phyloP scores from a whole-genome alignment of 306 rosid species.

The Vigna nakashimae region DNA sequence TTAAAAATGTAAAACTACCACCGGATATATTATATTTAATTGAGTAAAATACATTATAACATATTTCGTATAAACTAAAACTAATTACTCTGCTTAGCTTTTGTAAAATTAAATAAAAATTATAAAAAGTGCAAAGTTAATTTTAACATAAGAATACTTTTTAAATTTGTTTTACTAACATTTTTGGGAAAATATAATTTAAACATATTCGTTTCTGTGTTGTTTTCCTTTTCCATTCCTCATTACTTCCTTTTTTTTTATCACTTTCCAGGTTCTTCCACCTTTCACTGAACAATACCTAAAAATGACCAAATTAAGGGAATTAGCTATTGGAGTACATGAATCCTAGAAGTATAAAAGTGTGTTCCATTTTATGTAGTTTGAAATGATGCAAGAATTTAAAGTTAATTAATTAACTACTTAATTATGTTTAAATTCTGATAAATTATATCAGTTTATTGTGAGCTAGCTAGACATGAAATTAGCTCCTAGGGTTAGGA shows the following conservation, averaged over 20 bases:
- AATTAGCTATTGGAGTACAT: slow-evolving; percentile 5
- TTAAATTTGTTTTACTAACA: no score
- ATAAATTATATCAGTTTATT: not conserved
- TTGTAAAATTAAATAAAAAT: no score
- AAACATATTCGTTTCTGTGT: not conserved
- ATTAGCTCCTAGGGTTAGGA: not conserved
- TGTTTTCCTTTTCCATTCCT: slow-evolving; percentile 5
- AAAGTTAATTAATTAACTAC: not conserved
- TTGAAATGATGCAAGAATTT: not conserved
- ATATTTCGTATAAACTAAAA: no score
- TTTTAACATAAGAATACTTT: no score
- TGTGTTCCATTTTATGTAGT: not conserved
- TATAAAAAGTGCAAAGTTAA: no score
- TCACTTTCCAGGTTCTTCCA: slow-evolving; percentile 37
- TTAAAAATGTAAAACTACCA: no score
- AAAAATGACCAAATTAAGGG: not conserved
- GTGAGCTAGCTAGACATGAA: not conserved
- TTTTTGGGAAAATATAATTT: no score
- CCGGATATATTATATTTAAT: no score
- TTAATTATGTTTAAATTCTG: not conserved
- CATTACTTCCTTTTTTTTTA: not conserved
- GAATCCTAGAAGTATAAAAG: slow-evolving; percentile 28
- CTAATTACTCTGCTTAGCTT: no score
- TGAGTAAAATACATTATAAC: no score
- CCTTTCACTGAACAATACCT: slow-evolving; percentile 31